Evolutionary conservation across 495 filamentous ascomycete species (phyloP).

Genomic region (Xylaria bambusicola): DNA sequence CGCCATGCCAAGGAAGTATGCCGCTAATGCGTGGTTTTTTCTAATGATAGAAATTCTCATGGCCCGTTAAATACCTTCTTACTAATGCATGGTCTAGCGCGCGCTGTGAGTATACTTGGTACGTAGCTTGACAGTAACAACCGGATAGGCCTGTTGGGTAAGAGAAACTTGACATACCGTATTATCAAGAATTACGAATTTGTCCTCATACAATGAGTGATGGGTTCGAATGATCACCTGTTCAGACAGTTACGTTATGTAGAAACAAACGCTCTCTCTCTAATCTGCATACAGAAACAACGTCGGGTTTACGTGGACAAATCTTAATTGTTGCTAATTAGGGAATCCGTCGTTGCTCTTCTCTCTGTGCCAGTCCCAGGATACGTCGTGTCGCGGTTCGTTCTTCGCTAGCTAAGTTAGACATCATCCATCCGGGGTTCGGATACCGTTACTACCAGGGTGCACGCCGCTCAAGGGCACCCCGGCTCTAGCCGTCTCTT

Average conservation of each 20-base stretch:
- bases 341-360: neutral
- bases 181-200: too few relatives aligned
- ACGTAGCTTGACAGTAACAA: neutral
- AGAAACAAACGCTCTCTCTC: too few relatives aligned
- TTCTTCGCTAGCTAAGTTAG: neutral
- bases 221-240: too few relatives aligned
- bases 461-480: neutral
- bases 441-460: conserved; percentile 1
- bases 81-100: neutral
- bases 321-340: neutral
- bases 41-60: conserved; percentile 14
- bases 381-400: neutral
- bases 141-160: conserved; percentile 5
- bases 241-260: too few relatives aligned
- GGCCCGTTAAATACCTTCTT: neutral
- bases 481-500: neutral
- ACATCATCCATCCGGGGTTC: conserved; percentile 4
- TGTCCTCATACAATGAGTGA: neutral
- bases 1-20: too few relatives aligned
- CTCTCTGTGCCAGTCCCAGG: neutral
- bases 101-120: too few relatives aligned
- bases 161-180: neutral
- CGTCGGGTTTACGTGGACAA: too few relatives aligned
- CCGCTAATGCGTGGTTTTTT: conserved; percentile 23
- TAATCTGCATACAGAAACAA: too few relatives aligned